Evolutionary conservation across 148 eudicot species (phyloP), one percentile per base, ranked within the genome.

Genomic region (Nepenthes mirabilis): DNA sequence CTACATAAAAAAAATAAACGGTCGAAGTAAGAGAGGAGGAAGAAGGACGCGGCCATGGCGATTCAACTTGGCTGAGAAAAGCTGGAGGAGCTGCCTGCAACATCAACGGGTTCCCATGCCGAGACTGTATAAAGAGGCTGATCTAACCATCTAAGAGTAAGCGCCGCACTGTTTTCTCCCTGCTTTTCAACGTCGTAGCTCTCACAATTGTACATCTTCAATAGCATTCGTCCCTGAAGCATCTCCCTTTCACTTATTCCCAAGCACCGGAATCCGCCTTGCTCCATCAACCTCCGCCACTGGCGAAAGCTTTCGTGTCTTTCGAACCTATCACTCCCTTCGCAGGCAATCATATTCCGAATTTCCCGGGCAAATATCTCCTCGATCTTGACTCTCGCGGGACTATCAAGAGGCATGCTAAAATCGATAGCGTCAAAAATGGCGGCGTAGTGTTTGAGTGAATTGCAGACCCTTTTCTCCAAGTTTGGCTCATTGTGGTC

Each of bases 51-150:
- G 23, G 23, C 43, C 34, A 2, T 35, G 7, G 37, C 40, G 12
- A 61, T 52, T 73, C 72, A 72, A 56, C 49, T 61, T 67, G 83
- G 78, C 77, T 80, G 85, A 53, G 80, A 71, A 70, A 72, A 77
- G 9, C 87, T 63, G 11, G 95, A 75, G 33, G 85, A 84, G 73
- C 77, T 76, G 59, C 78, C 83, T 9, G 76, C 83, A 58, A 76
- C 63, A 64, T 65, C 78, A 61, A 51, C 62, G 9, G 79, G 75
- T n/a, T 59, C 59, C 98, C 98, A 93, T 6, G 77, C 82, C 36
- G 98, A 88, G 47, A 93, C 83, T 0, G 91, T 83, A 67, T 82
- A 88, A 33, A 93, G 83, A 47, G 91, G 83, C 72, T 88, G 95
- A 80, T 82, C 96, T 56, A 76, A 55, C 98, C 98, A 93, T 37